Evolutionary conservation across 108 stramenopile species (phyloP), one percentile per base, ranked within the genome.

Genomic region (Tribonema minus): DNA sequence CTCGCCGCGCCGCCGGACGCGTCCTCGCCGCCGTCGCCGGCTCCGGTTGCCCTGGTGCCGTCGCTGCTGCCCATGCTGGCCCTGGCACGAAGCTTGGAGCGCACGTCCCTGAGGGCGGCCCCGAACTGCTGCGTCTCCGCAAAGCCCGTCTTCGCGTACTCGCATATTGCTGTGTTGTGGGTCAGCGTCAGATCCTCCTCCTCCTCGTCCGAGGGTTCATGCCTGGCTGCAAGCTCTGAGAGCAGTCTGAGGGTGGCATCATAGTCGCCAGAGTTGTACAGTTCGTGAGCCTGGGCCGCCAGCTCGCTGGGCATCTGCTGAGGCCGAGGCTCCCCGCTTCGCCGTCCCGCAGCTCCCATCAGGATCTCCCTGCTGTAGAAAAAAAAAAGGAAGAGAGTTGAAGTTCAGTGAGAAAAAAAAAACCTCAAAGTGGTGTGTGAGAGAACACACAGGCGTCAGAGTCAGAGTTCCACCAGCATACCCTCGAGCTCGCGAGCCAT

Each of bases 61-160:
- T 61, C 34, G 60, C 59, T 36, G 32, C 60, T 37, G 20, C 36
- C 37, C 5, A n/a, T 25, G 0, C 65, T 34, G 20, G 32, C 70
- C 20, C 37, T 73, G 5, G 46, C 72, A 28, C 39, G 34, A 15
- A 82, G 64, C 23, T 58, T 61, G 20, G 30, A 4, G 3, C 73
- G 58, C 26, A 82, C 46, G 29, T 38, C 27, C 29, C 34, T 64
- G 15, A 82, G 61, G 40, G 61, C 61, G 4, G 54, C 64, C 61
- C 61, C 59, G 34, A 82, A 35, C 64, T 38, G 35, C 30, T 29
- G 46, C 31, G 81, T 62, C 32, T 67, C 58, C 12, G 60, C 33
- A 63, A 82, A 82, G n/a, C 81, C 81, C 1, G 64, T 9, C 27
- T 37, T 36, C 31, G 72, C 81, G 38, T 74, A 71, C 66, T 82